A percentile compares a stretch with the other conserved stretches of the same genome.
Conservation (phyloP, 75 land plant species). For the Sequoiadendron giganteum region DNA sequence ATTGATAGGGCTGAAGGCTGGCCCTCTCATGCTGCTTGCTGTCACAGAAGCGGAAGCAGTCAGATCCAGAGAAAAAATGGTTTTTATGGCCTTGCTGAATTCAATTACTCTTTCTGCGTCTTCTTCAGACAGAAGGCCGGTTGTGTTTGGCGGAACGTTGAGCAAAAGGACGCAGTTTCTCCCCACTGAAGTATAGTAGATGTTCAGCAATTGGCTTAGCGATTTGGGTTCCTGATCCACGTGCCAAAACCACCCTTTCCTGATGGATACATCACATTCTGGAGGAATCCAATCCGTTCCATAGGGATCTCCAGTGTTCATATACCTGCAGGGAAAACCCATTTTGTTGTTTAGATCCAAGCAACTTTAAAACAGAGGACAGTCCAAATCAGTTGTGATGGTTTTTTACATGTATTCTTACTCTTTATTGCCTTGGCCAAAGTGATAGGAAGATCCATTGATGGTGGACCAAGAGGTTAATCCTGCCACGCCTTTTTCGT, state of each 20-base stretch:
- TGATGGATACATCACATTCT: conserved; percentile 93
- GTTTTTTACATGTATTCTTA: too few species aligned
- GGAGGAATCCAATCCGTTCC: conserved; percentile 91
- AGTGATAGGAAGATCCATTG: conserved; percentile 48
- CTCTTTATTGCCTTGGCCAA: conserved; percentile 34
- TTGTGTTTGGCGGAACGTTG: conserved; percentile 86
- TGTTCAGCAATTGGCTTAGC: conserved; percentile 55
- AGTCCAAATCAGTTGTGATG: too few species aligned
- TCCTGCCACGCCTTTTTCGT: conserved; percentile 78
- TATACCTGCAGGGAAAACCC: conserved; percentile 41
- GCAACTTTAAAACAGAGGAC: not conserved
- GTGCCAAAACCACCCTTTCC: conserved; percentile 98
- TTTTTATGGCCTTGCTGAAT: conserved; percentile 46
- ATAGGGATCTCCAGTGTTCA: conserved; percentile 64
- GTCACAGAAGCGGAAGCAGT: conserved; percentile 35
- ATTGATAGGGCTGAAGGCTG: conserved; percentile 41
- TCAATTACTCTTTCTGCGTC: conserved; percentile 52
- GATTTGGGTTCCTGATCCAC: conserved; percentile 55
- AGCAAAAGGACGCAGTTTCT: conserved; percentile 88
- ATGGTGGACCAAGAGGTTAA: conserved; percentile 81
- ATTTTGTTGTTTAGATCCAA: too few species aligned
- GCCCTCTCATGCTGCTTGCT: conserved; percentile 75
- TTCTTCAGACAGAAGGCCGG: conserved; percentile 62
- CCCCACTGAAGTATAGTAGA: conserved; percentile 87
- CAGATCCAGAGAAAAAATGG: conserved; percentile 59